These are phyloP conservation scores for Aspergillus leporis DNA, from an alignment of 495 filamentous ascomycete genomes.

Conservation along the genomic window DNA sequence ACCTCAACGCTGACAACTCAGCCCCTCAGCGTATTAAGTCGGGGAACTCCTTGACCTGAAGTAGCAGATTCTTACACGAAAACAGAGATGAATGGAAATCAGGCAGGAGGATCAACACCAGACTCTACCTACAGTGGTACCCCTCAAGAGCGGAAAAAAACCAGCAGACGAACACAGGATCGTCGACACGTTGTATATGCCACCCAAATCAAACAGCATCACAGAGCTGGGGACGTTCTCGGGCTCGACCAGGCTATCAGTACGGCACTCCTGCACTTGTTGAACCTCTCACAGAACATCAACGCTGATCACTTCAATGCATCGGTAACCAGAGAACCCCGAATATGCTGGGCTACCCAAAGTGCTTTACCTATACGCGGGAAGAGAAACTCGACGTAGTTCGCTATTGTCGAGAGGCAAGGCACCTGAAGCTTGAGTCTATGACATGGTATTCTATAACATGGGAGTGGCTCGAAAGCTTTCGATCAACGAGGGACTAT, in stretches of 20 bases:
- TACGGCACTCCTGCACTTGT: neutral
- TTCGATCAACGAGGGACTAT: neutral
- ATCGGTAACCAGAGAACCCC: neutral
- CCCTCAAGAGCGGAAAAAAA: no score
- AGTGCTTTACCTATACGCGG: neutral
- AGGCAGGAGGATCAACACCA: no score
- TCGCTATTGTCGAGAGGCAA: neutral
- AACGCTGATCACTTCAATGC: neutral
- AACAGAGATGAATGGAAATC: no score
- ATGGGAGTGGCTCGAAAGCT: neutral
- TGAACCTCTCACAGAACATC: slow-evolving; percentile 1
- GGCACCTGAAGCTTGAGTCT: no score
- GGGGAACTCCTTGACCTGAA: no score
- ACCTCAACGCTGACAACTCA: no score
- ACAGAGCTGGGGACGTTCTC: neutral
- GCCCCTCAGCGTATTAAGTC: no score
- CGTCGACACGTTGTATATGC: neutral
- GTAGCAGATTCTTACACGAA: no score
- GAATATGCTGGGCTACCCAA: neutral
- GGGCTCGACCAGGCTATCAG: neutral
- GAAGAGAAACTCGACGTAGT: neutral
- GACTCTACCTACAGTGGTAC: no score
- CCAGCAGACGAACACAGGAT: neutral
- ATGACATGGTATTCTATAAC: neutral
- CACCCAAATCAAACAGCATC: neutral